These are phyloP conservation scores for Rhododendron ferrugineum DNA, from an alignment of 148 eudicot genomes.

Conservation along the genomic window DNA sequence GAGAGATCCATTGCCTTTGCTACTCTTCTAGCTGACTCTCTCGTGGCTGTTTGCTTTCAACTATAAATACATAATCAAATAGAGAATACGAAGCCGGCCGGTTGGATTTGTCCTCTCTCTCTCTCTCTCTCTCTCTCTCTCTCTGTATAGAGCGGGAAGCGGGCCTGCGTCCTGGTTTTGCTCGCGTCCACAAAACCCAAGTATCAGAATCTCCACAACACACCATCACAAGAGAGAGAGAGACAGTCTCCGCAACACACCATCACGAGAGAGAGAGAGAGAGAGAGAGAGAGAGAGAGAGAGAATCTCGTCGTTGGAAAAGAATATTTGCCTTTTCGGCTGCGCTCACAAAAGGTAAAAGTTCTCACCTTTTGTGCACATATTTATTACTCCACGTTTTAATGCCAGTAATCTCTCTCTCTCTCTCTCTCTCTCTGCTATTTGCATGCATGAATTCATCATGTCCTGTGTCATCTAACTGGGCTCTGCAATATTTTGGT, in stretches of 20 bases:
- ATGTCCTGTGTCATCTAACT: too few relatives aligned
- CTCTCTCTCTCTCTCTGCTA: neutral
- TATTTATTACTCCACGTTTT: neutral
- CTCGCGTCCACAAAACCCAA: neutral
- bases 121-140: neutral
- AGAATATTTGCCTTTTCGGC: neutral
- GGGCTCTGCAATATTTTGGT: neutral
- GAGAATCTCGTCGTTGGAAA: neutral
- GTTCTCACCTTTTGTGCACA: neutral
- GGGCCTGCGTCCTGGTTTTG: neutral
- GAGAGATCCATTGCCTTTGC: too few relatives aligned
- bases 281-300: neutral
- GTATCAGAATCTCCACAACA: neutral
- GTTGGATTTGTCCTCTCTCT: neutral
- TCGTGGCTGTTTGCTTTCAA: neutral
- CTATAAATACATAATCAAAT: neutral
- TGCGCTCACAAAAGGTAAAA: neutral
- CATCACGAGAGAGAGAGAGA: neutral
- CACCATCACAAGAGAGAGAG: neutral
- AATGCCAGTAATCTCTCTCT: neutral
- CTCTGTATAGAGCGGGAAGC: neutral
- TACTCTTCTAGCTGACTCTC: too few relatives aligned
- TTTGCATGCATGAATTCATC: neutral
- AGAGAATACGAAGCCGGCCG: neutral
- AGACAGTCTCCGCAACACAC: neutral